phyloP scores from a whole-genome alignment of 2,329 filamentous ascomycete species.

The Hawksworthiomyces lignivorus region DNA sequence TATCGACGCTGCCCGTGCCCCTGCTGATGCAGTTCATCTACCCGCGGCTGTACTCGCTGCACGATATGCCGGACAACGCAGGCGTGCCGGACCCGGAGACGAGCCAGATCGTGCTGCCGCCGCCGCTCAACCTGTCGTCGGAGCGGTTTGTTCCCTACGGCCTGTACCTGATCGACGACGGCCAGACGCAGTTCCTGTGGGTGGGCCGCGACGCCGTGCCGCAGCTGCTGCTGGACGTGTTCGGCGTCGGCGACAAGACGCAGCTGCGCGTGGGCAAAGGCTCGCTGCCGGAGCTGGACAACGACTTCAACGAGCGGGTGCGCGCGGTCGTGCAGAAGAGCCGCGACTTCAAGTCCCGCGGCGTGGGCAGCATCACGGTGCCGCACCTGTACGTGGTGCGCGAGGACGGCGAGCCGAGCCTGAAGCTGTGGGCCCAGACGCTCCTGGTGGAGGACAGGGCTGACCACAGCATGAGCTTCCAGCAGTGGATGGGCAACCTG shows the following conservation, averaged over 20 bases:
- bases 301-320: slow-evolving; percentile 93
- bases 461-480: slow-evolving; percentile 86
- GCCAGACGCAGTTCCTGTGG: slow-evolving; percentile 97
- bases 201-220: slow-evolving; percentile 87
- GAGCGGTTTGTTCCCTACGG: slow-evolving; percentile 83
- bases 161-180: slow-evolving; percentile 92
- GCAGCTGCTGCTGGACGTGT: slow-evolving; percentile 81
- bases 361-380: slow-evolving; percentile 86
- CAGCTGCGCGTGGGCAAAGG: slow-evolving; percentile 89
- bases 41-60: slow-evolving; percentile 73
- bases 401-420: slow-evolving; percentile 89
- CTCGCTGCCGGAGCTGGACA: slow-evolving; percentile 77
- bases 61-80: slow-evolving; percentile 94
- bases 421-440: slow-evolving; percentile 96
- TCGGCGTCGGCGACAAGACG: slow-evolving; percentile 75
- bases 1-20: slow-evolving; percentile 89
- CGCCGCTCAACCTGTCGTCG: slow-evolving; percentile 76
- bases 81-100: slow-evolving; percentile 79
- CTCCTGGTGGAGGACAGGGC: slow-evolving; percentile 90
- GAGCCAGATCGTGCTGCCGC: slow-evolving; percentile 82
- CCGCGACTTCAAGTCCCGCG: slow-evolving; percentile 74
- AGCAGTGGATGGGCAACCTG: slow-evolving; percentile 86
- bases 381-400: slow-evolving; percentile 89
- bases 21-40: slow-evolving; percentile 92
- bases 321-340: slow-evolving; percentile 89